Conservation (phyloP, 305 asterid species). For the Salvia sclarea region DNA sequence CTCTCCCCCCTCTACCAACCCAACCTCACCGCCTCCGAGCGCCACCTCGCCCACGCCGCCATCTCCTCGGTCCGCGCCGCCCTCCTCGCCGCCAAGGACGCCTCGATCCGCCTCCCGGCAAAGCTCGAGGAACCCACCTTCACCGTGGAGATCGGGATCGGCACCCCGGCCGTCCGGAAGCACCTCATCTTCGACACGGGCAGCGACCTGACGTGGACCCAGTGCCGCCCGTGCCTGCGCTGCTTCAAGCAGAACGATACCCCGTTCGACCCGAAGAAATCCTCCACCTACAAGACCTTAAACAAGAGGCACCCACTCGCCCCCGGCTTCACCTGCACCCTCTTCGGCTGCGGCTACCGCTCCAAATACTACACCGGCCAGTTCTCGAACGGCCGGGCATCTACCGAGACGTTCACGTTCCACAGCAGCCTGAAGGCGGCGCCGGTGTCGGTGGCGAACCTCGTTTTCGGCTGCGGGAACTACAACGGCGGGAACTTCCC, state of each 20-base stretch:
- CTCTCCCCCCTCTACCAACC: conserved; percentile 37
- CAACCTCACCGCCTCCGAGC: conserved; percentile 34
- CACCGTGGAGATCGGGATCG: conserved; percentile 9
- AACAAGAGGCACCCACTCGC: not conserved
- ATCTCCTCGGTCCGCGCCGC: conserved; percentile 31
- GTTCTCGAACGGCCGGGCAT: not conserved
- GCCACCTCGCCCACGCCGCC: conserved; percentile 14
- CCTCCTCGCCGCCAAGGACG: too few relatives aligned
- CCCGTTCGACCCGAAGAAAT: not conserved
- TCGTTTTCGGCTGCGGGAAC: conserved; percentile 37
- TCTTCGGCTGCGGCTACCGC: not conserved
- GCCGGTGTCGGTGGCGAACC: not conserved
- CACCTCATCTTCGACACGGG: conserved; percentile 14
- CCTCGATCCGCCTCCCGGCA: not conserved
- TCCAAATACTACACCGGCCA: not conserved
- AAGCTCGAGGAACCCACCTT: not conserved
- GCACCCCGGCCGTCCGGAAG: not conserved
- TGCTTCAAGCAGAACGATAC: conserved; percentile 7
- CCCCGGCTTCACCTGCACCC: not conserved
- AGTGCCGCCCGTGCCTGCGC: not conserved
- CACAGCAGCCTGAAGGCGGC: not conserved
- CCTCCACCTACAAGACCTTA: not conserved
- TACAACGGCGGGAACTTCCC: conserved; percentile 17
- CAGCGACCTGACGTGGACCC: conserved; percentile 18
- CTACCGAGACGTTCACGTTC: not conserved